These are phyloP conservation scores for Malassezia caprae DNA, from an alignment of 1,284 basidiomycete species.

Conservation along the genomic window DNA sequence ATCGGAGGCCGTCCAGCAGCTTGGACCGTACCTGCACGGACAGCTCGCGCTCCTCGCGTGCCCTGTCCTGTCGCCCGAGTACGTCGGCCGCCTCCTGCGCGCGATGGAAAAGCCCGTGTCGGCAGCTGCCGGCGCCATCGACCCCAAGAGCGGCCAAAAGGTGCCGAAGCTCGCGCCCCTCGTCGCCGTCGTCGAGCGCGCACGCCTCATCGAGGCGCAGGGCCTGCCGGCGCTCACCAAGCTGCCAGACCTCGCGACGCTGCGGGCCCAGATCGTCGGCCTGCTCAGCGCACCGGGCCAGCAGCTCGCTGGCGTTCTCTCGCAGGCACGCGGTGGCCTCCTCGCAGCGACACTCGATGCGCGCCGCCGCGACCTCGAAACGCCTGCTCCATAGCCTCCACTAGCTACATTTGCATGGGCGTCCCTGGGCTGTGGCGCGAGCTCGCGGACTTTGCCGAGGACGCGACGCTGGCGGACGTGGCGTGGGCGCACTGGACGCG, in stretches of 20 bases:
- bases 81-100: conserved; percentile 16
- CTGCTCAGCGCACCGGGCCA: conserved; percentile 32
- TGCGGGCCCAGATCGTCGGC: conserved; percentile 42
- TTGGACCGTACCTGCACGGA: conserved; percentile 7
- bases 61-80: conserved; percentile 16
- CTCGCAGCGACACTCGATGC: conserved; percentile 38
- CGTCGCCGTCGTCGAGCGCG: conserved; percentile 7
- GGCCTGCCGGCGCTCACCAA: conserved; percentile 12
- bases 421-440: conserved; percentile 36
- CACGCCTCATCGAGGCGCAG: conserved; percentile 3
- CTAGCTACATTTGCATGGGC: conserved; percentile 25
- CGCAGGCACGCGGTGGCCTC: conserved; percentile 29
- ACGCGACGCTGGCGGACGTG: conserved; percentile 23
- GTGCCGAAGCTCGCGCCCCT: conserved; percentile 9
- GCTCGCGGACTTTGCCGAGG: conserved; percentile 22
- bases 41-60: conserved; percentile 7
- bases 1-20: neutral
- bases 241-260: conserved; percentile 14
- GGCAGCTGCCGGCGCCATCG: conserved; percentile 1
- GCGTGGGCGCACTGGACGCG: conserved; percentile 20
- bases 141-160: conserved; percentile 7
- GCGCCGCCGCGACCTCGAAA: conserved; percentile 34
- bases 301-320: conserved; percentile 34
- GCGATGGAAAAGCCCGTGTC: conserved; percentile 11
- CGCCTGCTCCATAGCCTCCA: neutral